Base-by-base conservation (phyloP, 495 filamentous ascomycete genomes). In the Xylaria palmicola region DNA sequence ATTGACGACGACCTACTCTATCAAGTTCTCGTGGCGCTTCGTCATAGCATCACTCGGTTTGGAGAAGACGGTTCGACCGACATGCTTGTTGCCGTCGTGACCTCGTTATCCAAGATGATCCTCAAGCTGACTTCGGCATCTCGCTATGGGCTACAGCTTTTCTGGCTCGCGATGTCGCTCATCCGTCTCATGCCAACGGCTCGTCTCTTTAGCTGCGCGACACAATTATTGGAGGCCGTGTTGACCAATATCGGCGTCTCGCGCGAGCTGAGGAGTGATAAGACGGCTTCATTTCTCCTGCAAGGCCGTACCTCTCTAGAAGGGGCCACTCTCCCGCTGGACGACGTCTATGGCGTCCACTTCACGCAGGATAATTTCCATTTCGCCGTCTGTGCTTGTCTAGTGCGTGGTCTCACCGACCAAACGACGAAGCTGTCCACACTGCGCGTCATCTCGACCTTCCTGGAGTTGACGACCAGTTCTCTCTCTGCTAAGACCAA, bases 1-100 rank as follows among this genome's bases (percentile, higher is more conserved):
- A 85, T 87, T 0, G 86, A 88, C 54, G 86, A 88, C 56, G 86
- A 88, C 62, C 68, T 88, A 36, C 81, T 88, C 15, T 88, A 88
- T 64, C 86, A 88, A 64, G 84, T 88, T 22, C 77, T 88, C 6
- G 86, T 88, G 32, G 84, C 86, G 22, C 75, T 88, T 3, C 74
- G 85, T 29, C 84, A 77, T 43, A 85, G 84, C 47, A 78, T 88
- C 12, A 72, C 77, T 34, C 77, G 84, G 20, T 88, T 86, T 63
- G 76, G 80, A 15, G 82, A 85, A 56, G 84, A 83, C 27, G 79
- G 73, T 51, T 84, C 83, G 65, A 79, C 77, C 65, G 86, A 88
- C 53, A 86, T 88, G 84, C 77, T 88, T 32, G 80, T 84, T n/a
- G 78, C 84, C 22, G 86, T 88, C 58, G 77, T 87, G 12, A 86